Base-by-base conservation (phyloP, 805 yeast species). In the Kodamaea leandrae region DNA sequence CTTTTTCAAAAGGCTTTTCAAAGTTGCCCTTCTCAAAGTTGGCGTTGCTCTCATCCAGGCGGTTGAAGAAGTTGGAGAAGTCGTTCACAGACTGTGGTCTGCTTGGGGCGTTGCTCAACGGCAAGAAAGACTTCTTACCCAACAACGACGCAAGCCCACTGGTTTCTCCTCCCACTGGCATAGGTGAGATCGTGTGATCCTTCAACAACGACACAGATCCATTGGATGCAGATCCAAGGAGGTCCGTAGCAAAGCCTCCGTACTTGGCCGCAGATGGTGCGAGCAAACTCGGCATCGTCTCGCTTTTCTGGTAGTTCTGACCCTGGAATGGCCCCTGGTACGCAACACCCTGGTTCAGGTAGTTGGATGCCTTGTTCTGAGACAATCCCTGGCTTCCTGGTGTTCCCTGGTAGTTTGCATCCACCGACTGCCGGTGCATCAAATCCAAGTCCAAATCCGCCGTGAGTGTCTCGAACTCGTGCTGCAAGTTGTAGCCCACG, bases 371-470 rank as follows among this genome's bases (percentile, higher is more conserved):
- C n/a, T n/a, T n/a, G n/a, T n/a, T n/a, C n/a, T n/a, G n/a, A n/a
- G n/a, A n/a, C n/a, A n/a, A n/a, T n/a, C n/a, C n/a, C n/a, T n/a
- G n/a, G n/a, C n/a, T n/a, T n/a, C n/a, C n/a, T n/a, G n/a, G n/a
- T n/a, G n/a, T n/a, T n/a, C n/a, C n/a, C n/a, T n/a, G n/a, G 15
- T 10, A 27, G 32, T 27, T 27, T 8, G 37, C 25, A 9, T 28
- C 40, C 21, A 32, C 27, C 26, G 37, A 32, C 37, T 39, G 42
- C n/a, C 38, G 34, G 45, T 44, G 43, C 40, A 53, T 61, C 52
- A 70, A 59, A 53, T 70, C 75, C 55, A 70, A 60, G 50, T 70
- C 73, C 58, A 70, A 63, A 49, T 70, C 74, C 14, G 66, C 68
- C 39, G 65, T 68, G 42, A 70, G 56, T n/a, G 74, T 68, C 46